Evolutionary conservation across 306 rosid genomes (phyloP), one percentile per base, ranked within the genome.

Genomic region (Myrica gale): DNA sequence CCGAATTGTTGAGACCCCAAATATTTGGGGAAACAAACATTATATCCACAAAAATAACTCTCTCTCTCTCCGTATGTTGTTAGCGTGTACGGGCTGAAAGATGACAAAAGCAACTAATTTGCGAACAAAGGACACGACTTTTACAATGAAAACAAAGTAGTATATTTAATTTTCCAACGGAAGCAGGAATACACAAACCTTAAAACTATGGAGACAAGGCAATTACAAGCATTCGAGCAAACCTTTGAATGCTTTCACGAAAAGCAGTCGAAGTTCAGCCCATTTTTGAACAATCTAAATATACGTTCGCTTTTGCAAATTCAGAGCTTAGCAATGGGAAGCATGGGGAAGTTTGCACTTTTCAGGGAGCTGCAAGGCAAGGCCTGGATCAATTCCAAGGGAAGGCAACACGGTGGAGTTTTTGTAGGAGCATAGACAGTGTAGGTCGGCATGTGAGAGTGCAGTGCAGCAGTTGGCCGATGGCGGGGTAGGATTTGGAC

Each of bases 371-470:
- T 85, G 78, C 77, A 87, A 1, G 55, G 91, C 94, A 47, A 89
- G 88, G 23, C 68, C 65, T 11, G 90, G 88, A 69, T 89, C 87
- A 68, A 89, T 87, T 11, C 94, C 90, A 20, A 89, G 81, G 10
- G 91, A 76, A 76, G 94, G 87, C 71, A 89, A 79, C 37, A 83
- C 54, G n/a, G 48, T 68, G 5, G 91, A 87, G 79, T 82, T 85
- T 75, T 11, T 88, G 63, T 85, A 89, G 0, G 83, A 41, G 78
- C 94, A 89, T 19, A 89, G 84, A 77, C 94, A 89, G 0, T 53
- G 58, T 75, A 87, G 12, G 76, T 89, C 81, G 2, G 90, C 91
- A 0, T 76, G 82, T 0, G 85, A 61, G 20, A 89, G 81, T 0
- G 74, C 85, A 0, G 76, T 4, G 57, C 94, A 89, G 60, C 94